A percentile compares a stretch with the other conserved stretches of the same genome.
These are phyloP conservation scores for Zygosaccharomyces bailii DNA, from an alignment of 805 yeast genomes.

Conservation along the genomic window DNA sequence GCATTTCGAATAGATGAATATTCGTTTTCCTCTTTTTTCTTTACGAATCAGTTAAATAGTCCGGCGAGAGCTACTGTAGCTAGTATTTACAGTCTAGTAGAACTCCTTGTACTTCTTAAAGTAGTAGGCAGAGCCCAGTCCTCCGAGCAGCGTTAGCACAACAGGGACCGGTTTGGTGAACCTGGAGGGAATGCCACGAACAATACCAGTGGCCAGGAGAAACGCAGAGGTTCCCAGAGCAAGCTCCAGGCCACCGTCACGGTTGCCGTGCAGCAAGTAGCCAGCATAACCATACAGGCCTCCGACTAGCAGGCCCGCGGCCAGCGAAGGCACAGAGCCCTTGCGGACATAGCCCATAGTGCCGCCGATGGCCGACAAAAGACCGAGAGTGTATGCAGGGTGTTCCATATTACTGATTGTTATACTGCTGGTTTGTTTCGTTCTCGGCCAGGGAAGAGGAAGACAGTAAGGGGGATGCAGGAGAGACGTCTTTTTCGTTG, in stretches of 20 bases:
- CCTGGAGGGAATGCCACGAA: slow-evolving; percentile 57
- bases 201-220: slow-evolving; percentile 67
- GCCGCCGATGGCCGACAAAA: slow-evolving; percentile 68
- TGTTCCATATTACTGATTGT: slow-evolving; percentile 51
- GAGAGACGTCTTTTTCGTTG: background rate
- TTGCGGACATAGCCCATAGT: slow-evolving; percentile 63
- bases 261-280: slow-evolving; percentile 66
- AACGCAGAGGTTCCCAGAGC: slow-evolving; percentile 71
- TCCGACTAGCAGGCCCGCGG: slow-evolving; percentile 67
- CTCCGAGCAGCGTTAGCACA: slow-evolving; percentile 59
- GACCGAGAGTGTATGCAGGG: slow-evolving; percentile 70
- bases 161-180: slow-evolving; percentile 77
- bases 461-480: background rate
- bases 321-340: slow-evolving; percentile 72
- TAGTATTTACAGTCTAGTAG: slow-evolving; percentile 36
- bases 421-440: too few species aligned
- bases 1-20: too few species aligned
- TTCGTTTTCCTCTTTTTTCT: too few species aligned
- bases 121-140: slow-evolving; percentile 63
- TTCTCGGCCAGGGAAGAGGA: background rate
- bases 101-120: slow-evolving; percentile 72
- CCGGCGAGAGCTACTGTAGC: too few species aligned
- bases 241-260: slow-evolving; percentile 75
- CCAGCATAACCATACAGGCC: slow-evolving; percentile 66
- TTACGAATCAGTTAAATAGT: too few species aligned